Evolutionary conservation across 2,329 filamentous ascomycete genomes (phyloP).

Genomic region (Microdochium trichocladiopsis): DNA sequence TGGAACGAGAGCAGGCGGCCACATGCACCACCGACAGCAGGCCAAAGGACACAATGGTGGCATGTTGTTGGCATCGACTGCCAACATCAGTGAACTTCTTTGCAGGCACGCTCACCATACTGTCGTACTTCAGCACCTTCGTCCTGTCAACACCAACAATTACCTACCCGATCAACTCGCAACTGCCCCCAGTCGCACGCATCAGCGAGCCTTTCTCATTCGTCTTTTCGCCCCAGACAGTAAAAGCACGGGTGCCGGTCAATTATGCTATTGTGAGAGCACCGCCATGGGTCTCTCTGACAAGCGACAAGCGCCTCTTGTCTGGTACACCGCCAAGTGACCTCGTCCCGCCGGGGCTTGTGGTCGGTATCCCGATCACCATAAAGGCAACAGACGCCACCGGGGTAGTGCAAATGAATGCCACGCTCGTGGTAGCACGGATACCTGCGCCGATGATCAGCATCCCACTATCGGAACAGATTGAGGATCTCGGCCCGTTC

Average conservation of each 20-base stretch:
- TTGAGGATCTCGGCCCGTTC: conserved; percentile 49
- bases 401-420: conserved; percentile 56
- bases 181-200: conserved; percentile 73
- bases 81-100: conserved; percentile 14
- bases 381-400: conserved; percentile 63
- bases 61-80: neutral
- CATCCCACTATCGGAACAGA: conserved; percentile 50
- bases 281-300: conserved; percentile 70
- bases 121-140: neutral
- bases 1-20: neutral
- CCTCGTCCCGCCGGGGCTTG: conserved; percentile 39
- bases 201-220: conserved; percentile 62
- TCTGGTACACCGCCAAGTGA: conserved; percentile 59
- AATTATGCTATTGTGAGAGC: conserved; percentile 59
- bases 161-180: conserved; percentile 73
- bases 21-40: neutral
- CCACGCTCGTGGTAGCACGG: conserved; percentile 64
- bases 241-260: conserved; percentile 52
- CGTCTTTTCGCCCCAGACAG: conserved; percentile 67
- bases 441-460: conserved; percentile 44
- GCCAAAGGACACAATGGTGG: neutral
- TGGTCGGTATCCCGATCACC: conserved; percentile 53
- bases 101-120: conserved; percentile 12
- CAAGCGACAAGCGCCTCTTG: conserved; percentile 56
- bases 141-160: neutral